These are phyloP conservation scores for Sporothrix humicola DNA, from an alignment of 2,329 filamentous ascomycete genomes.

Conservation along the genomic window DNA sequence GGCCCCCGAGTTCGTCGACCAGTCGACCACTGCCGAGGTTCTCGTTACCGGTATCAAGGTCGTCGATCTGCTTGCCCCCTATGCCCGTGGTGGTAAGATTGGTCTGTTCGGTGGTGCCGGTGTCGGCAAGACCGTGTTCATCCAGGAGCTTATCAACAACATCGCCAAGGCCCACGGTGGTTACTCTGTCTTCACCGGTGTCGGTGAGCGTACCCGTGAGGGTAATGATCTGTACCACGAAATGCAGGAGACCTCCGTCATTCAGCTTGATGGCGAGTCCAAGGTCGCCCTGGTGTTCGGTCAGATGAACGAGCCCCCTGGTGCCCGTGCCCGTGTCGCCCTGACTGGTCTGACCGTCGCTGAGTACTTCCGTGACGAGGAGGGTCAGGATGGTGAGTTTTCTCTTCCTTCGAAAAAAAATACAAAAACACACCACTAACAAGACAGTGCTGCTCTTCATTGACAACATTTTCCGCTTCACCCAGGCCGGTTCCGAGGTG, in stretches of 20 bases:
- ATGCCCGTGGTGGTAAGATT: slow-evolving; percentile 99
- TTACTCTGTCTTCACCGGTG: slow-evolving; percentile 99
- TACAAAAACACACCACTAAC: not conserved
- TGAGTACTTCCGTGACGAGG: slow-evolving; percentile 78
- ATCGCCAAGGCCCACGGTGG: slow-evolving; percentile 99
- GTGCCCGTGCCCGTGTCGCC: slow-evolving; percentile 99
- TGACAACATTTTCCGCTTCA: slow-evolving; percentile 99
- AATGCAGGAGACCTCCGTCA: slow-evolving; percentile 99
- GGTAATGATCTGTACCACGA: slow-evolving; percentile 99
- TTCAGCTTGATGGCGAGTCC: slow-evolving; percentile 98
- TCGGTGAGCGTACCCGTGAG: slow-evolving; percentile 99
- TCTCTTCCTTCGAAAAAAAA: not conserved
- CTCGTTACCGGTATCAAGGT: slow-evolving; percentile 99
- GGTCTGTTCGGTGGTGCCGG: slow-evolving; percentile 99
- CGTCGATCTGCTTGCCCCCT: slow-evolving; percentile 97
- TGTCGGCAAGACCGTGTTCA: slow-evolving; percentile 99
- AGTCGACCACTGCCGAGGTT: slow-evolving; percentile 95
- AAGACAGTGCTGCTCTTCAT: slow-evolving; percentile 90
- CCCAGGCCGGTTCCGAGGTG: slow-evolving; percentile 99
- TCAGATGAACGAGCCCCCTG: slow-evolving; percentile 99
- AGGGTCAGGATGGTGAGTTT: slow-evolving; percentile 82
- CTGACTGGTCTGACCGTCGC: slow-evolving; percentile 84
- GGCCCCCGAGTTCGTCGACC: slow-evolving; percentile 87
- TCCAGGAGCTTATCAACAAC: slow-evolving; percentile 99
- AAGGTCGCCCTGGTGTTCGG: slow-evolving; percentile 99